A percentile compares a stretch with the other conserved stretches of the same genome.
These are phyloP conservation scores for Pythium periplocum DNA, from an alignment of 352 stramenopile genomes.

Conservation along the genomic window DNA sequence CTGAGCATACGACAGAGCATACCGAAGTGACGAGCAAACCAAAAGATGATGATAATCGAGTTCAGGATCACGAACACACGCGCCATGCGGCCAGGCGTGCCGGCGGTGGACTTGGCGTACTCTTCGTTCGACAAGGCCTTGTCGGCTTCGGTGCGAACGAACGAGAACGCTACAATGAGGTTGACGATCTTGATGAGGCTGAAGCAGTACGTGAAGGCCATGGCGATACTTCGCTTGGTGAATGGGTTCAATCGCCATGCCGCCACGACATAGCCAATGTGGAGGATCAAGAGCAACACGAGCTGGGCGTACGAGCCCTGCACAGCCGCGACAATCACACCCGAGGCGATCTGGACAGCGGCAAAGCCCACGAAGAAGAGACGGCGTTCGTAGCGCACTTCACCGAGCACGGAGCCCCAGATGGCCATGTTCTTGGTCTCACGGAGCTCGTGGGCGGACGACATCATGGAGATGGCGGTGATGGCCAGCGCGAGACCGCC, in stretches of 20 bases:
- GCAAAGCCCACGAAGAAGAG: slow-evolving; percentile 19
- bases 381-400: slow-evolving; percentile 18
- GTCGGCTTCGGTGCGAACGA: background rate
- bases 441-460: no score
- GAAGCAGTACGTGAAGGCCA: background rate
- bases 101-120: background rate
- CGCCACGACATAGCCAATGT: slow-evolving; percentile 15
- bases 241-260: slow-evolving; percentile 18
- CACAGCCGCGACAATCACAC: slow-evolving; percentile 15
- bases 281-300: slow-evolving; percentile 13
- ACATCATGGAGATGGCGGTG: background rate
- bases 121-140: background rate
- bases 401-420: slow-evolving; percentile 24
- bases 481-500: background rate
- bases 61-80: slow-evolving; percentile 18
- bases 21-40: slow-evolving; percentile 11
- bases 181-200: slow-evolving; percentile 17
- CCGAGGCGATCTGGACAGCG: slow-evolving; percentile 21
- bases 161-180: slow-evolving; percentile 7
- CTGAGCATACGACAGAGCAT: background rate
- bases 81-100: slow-evolving; percentile 2
- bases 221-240: background rate
- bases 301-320: slow-evolving; percentile 7
- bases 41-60: slow-evolving; percentile 12
- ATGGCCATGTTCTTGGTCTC: slow-evolving; percentile 2